Evolutionary conservation across 208 protist species (phyloP).

Genomic region (Acanthamoeba royreba): DNA sequence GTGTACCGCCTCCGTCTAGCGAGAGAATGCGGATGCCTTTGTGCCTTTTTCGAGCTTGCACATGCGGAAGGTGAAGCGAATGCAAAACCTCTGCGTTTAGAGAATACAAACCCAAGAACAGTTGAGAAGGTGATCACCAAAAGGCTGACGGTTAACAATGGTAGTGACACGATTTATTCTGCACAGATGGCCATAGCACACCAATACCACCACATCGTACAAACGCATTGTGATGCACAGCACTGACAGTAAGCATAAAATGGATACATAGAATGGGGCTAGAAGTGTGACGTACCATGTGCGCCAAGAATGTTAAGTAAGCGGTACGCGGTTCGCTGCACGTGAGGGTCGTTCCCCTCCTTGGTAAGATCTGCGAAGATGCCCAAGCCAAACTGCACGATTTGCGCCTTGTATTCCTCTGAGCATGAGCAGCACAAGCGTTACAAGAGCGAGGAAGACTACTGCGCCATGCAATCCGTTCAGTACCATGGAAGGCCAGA

Average conservation of each 20-base stretch:
- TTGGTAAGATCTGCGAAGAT: background rate
- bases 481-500: background rate
- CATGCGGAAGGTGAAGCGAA: background rate
- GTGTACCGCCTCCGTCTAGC: slow-evolving; percentile 13
- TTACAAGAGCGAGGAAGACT: no score
- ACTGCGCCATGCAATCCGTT: no score
- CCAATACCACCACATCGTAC: no score
- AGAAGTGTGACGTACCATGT: background rate
- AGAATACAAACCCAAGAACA: background rate
- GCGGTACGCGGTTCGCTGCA: background rate
- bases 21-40: slow-evolving; percentile 5
- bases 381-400: background rate
- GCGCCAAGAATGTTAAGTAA: slow-evolving; percentile 7
- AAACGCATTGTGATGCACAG: no score
- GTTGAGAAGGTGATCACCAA: background rate
- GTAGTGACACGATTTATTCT: no score
- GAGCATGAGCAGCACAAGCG: no score
- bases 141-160: background rate
- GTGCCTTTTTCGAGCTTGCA: background rate
- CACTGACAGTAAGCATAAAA: background rate
- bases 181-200: no score
- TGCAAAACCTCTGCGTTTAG: background rate
- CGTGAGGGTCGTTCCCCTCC: background rate
- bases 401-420: slow-evolving; percentile 9
- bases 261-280: background rate